Conservation (phyloP, 164 flowering plant species). For the Vitis rotundifolia region DNA sequence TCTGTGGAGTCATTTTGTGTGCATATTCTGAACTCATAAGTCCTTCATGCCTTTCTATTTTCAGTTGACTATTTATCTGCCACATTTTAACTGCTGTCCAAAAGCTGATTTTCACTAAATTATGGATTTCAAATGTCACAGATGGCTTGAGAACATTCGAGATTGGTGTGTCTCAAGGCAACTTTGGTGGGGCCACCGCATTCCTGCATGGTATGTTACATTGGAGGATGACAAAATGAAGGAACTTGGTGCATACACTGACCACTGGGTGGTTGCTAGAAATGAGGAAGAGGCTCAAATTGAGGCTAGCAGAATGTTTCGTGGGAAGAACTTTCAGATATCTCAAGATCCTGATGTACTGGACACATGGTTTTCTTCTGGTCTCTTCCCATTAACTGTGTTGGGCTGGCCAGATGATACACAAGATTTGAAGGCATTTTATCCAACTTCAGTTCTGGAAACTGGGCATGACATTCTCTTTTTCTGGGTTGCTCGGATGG, state of each 20-base stretch:
- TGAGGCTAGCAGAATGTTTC: constrained; percentile 53
- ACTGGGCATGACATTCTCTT: constrained; percentile 97
- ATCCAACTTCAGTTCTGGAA: constrained; percentile 94
- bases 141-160: constrained; percentile 94
- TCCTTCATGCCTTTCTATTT: no score
- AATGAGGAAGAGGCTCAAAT: constrained; percentile 64
- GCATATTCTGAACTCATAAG: no score
- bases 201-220: constrained; percentile 95
- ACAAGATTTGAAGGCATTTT: constrained; percentile 75
- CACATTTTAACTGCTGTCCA: no score
- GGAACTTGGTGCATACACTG: constrained; percentile 73
- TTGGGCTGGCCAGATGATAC: constrained; percentile 97
- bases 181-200: constrained; percentile 99
- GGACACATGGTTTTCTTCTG: constrained; percentile 95
- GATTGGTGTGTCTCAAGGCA: constrained; percentile 99
- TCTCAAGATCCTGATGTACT: constrained; percentile 94
- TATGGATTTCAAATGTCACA: constrained; percentile 27
- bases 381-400: constrained; percentile 88
- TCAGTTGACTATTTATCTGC: neutral
- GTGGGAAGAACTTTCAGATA: constrained; percentile 69
- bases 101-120: neutral
- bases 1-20: no score
- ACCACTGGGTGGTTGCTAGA: constrained; percentile 94
- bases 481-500: constrained; percentile 99
- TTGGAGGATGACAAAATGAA: constrained; percentile 74